These are phyloP conservation scores for Syzygium aromaticum DNA, from an alignment of 345 rosid genomes.

Conservation along the genomic window DNA sequence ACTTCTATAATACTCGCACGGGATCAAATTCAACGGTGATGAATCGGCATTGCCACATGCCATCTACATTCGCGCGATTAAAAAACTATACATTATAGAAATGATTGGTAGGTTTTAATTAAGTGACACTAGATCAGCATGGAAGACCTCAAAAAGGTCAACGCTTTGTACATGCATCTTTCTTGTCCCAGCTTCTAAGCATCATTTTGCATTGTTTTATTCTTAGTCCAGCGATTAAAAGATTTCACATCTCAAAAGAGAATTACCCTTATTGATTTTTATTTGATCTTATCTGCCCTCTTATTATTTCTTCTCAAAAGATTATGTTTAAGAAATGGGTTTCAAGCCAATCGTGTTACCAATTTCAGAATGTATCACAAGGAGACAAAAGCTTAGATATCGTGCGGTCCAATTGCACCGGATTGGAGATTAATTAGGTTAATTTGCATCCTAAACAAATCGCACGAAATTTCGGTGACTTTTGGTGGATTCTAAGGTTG, in stretches of 20 bases:
- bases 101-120: background rate
- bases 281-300: background rate
- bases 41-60: background rate
- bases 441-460: background rate
- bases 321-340: background rate
- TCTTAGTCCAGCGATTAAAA: background rate
- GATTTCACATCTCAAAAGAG: background rate
- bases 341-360: background rate
- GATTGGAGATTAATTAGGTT: background rate
- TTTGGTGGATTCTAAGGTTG: background rate
- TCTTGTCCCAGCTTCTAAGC: background rate
- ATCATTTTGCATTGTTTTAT: background rate
- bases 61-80: background rate
- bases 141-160: conserved; percentile 3
- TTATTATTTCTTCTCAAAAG: background rate
- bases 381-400: background rate
- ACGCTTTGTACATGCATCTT: background rate
- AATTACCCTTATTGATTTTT: background rate
- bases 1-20: background rate
- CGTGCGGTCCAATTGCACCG: background rate
- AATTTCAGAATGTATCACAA: background rate
- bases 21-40: background rate
- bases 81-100: background rate
- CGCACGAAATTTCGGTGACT: background rate
- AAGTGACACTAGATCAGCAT: background rate